These are phyloP conservation scores for Glycine tomentella DNA, from an alignment of 306 rosid genomes.

Conservation along the genomic window DNA sequence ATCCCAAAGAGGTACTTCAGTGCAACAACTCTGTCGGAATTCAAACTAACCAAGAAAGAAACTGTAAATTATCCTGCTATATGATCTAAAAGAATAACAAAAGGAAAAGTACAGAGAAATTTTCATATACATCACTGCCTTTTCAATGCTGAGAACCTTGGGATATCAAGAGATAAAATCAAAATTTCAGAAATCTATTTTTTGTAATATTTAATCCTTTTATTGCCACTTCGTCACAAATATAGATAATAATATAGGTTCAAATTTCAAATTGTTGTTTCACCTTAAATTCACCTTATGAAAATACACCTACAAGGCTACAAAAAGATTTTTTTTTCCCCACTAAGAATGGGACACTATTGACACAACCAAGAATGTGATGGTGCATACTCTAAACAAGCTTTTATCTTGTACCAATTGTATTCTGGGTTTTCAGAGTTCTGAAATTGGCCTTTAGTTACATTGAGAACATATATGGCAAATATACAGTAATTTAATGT, in stretches of 20 bases:
- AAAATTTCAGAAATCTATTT: neutral
- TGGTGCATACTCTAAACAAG: constrained; percentile 3
- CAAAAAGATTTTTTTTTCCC: neutral
- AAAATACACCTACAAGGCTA: neutral
- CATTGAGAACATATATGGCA: constrained; percentile 10
- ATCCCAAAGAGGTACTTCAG: constrained; percentile 87
- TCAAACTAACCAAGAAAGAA: constrained; percentile 71
- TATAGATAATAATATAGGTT: neutral
- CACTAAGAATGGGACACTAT: neutral
- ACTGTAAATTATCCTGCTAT: constrained; percentile 50
- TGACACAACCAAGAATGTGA: constrained; percentile 1
- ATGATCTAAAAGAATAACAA: constrained; percentile 29
- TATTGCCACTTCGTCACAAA: constrained; percentile 2
- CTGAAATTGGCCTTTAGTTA: constrained; percentile 2
- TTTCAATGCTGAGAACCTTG: constrained; percentile 30
- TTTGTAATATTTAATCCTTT: neutral
- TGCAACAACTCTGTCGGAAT: constrained; percentile 68
- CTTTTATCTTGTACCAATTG: neutral
- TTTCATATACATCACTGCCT: neutral
- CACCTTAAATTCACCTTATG: neutral
- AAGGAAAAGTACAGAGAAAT: neutral
- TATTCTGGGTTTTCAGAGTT: neutral
- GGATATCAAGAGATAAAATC: constrained; percentile 17
- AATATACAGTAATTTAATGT: neutral
- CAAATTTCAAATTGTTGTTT: constrained; percentile 10